phyloP scores from a whole-genome alignment of 768 basidiomycete genomes.

The Trametes punicea region DNA sequence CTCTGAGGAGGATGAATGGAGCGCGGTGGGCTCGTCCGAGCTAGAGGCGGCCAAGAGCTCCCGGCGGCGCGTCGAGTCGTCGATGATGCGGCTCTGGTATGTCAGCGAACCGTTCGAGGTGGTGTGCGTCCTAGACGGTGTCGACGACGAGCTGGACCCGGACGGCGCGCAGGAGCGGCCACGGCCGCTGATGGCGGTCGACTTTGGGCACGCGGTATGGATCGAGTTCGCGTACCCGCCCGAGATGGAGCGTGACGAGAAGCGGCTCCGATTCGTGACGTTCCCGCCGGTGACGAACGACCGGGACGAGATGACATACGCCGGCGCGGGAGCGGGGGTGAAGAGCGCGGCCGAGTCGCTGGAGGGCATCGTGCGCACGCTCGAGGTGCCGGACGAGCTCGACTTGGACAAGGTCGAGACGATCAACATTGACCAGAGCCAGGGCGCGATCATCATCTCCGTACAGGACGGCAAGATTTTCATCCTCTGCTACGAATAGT shows the following conservation, averaged over 20 bases:
- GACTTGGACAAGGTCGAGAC: conserved; percentile 67
- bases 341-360: conserved; percentile 36
- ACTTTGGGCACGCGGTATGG: conserved; percentile 88
- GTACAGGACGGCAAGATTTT: conserved; percentile 68
- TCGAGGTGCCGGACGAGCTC: conserved; percentile 62
- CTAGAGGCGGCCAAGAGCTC: background rate
- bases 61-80: conserved; percentile 42
- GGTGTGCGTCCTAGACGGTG: conserved; percentile 56
- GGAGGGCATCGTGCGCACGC: conserved; percentile 47
- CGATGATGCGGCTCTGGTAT: conserved; percentile 68
- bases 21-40: background rate
- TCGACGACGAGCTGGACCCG: conserved; percentile 37
- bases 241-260: conserved; percentile 35
- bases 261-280: conserved; percentile 65
- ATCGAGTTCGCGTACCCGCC: conserved; percentile 52
- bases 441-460: conserved; percentile 68
- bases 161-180: conserved; percentile 43
- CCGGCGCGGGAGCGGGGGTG: background rate
- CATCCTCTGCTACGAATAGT: conserved; percentile 61
- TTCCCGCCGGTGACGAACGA: conserved; percentile 51
- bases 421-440: conserved; percentile 75
- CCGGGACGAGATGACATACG: conserved; percentile 19
- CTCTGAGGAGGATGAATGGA: conserved; percentile 9
- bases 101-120: conserved; percentile 70
- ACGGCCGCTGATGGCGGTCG: conserved; percentile 72